A percentile compares a stretch with the other conserved stretches of the same genome.
phyloP scores from a whole-genome alignment of 768 basidiomycete genomes.

The Phylloporus sp. region DNA sequence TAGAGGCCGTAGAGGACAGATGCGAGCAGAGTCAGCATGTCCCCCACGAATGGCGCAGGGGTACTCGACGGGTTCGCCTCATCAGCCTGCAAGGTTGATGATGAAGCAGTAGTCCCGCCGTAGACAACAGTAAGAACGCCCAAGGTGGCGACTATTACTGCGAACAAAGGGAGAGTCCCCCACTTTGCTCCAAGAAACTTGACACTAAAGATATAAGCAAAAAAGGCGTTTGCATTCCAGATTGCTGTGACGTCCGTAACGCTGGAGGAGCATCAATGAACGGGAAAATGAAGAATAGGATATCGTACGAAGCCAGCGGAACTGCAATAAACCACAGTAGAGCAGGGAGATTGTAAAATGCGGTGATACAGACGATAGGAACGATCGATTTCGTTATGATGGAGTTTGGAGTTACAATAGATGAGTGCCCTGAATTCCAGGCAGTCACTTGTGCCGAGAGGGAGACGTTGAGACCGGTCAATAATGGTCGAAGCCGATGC shows the following conservation, averaged over 20 bases:
- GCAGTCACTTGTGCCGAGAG: conserved; percentile 32
- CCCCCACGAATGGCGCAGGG: conserved; percentile 62
- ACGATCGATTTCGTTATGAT: conserved; percentile 34
- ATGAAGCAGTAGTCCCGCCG: conserved; percentile 47
- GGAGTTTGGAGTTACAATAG: conserved; percentile 12
- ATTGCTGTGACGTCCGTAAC: conserved; percentile 82
- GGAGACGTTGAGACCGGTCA: conserved; percentile 47
- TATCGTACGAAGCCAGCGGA: conserved; percentile 61
- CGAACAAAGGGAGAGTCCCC: conserved; percentile 58
- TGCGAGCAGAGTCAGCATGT: conserved; percentile 65
- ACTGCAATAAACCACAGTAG: conserved; percentile 76
- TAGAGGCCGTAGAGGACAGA: conserved; percentile 72
- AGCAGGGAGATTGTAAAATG: conserved; percentile 56
- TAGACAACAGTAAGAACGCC: conserved; percentile 83
- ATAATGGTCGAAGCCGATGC: conserved; percentile 43
- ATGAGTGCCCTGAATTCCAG: conserved; percentile 3
- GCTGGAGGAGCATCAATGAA: conserved; percentile 34
- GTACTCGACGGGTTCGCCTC: conserved; percentile 10
- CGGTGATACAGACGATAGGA: conserved; percentile 20
- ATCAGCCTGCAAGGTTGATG: conserved; percentile 15
- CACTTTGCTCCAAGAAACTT: conserved; percentile 58
- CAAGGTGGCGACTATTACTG: conserved; percentile 74
- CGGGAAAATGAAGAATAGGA: not conserved
- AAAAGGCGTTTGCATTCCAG: conserved; percentile 90
- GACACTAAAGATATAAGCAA: conserved; percentile 84